phyloP scores from a whole-genome alignment of 1,139 yeast species.

The Tardiomyces depauwii region DNA sequence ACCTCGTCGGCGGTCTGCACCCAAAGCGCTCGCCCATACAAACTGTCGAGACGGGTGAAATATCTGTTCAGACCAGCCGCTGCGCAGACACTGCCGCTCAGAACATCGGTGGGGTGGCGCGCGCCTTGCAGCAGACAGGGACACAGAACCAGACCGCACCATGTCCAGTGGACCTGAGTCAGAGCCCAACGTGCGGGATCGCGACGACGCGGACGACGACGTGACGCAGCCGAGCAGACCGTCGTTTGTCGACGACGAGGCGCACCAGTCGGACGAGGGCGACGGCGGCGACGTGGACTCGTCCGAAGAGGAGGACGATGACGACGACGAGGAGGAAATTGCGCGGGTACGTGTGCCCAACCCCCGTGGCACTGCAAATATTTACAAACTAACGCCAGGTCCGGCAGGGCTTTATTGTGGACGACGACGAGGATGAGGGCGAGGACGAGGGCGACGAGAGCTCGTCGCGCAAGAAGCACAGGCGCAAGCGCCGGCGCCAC shows the following conservation, averaged over 20 bases:
- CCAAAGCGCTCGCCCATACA: too few species aligned
- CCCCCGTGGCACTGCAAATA: background rate
- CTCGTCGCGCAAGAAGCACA: constrained; percentile 17
- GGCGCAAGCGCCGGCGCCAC: constrained; percentile 16
- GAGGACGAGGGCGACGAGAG: constrained; percentile 32
- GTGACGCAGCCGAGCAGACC: constrained; percentile 5
- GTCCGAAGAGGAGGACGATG: constrained; percentile 33
- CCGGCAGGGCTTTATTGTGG: constrained; percentile 89
- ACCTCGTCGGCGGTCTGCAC: too few species aligned
- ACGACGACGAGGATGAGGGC: constrained; percentile 68
- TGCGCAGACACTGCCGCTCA: too few species aligned
- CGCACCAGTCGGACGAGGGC: constrained; percentile 8
- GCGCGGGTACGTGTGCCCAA: constrained; percentile 13
- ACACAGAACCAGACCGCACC: background rate
- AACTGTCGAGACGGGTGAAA: too few species aligned
- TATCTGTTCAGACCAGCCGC: too few species aligned
- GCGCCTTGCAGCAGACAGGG: too few species aligned
- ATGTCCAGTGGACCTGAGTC: background rate
- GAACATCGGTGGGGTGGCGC: too few species aligned
- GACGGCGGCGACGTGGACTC: constrained; percentile 20
- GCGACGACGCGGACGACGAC: constrained; percentile 8
- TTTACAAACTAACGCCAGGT: constrained; percentile 28
- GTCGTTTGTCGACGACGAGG: constrained; percentile 5
- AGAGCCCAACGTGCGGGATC: background rate
- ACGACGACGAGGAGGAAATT: constrained; percentile 34